Evolutionary conservation across 495 filamentous ascomycete species (phyloP).

Genomic region (Antarctomyces pellizariae): DNA sequence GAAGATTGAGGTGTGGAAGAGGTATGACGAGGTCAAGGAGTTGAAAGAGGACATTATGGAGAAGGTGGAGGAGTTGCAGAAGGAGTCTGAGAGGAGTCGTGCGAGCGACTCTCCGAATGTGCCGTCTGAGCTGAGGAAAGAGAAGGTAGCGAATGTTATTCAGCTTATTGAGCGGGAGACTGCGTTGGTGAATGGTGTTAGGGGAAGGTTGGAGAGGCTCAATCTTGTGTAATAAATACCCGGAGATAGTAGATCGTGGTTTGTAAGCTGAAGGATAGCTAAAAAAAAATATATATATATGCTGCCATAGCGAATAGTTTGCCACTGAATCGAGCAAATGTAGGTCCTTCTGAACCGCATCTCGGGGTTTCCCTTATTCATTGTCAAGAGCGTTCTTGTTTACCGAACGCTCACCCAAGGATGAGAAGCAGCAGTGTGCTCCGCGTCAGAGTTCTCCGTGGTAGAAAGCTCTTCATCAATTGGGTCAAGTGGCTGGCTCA

Average conservation of each 20-base stretch:
- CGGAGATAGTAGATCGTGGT: slow-evolving; percentile 21
- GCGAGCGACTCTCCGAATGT: slow-evolving; percentile 13
- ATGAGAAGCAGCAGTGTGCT: too few species aligned
- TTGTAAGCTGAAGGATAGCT: slow-evolving; percentile 13
- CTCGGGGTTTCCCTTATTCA: too few species aligned
- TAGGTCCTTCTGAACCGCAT: too few species aligned
- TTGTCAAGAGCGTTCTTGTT: too few species aligned
- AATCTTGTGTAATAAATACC: slow-evolving; percentile 19
- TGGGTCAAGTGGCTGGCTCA: too few species aligned
- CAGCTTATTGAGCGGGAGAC: slow-evolving; percentile 46
- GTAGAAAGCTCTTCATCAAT: too few species aligned
- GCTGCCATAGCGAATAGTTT: too few species aligned
- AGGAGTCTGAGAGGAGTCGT: slow-evolving; percentile 9
- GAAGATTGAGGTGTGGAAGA: slow-evolving; percentile 19
- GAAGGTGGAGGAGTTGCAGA: slow-evolving; percentile 19
- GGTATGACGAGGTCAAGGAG: slow-evolving; percentile 23
- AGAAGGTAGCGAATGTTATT: slow-evolving; percentile 45
- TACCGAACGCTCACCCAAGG: too few species aligned
- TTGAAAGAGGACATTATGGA: slow-evolving; percentile 27
- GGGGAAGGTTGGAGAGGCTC: slow-evolving; percentile 26
- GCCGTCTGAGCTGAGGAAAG: slow-evolving; percentile 40
- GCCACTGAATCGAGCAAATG: too few species aligned
- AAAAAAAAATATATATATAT: slow-evolving; percentile 3
- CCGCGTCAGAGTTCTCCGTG: too few species aligned
- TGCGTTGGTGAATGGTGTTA: slow-evolving; percentile 28